Evolutionary conservation across 805 yeast species (phyloP), one percentile per base, ranked within the genome.

Genomic region (Zygosaccharomyces siamensis): DNA sequence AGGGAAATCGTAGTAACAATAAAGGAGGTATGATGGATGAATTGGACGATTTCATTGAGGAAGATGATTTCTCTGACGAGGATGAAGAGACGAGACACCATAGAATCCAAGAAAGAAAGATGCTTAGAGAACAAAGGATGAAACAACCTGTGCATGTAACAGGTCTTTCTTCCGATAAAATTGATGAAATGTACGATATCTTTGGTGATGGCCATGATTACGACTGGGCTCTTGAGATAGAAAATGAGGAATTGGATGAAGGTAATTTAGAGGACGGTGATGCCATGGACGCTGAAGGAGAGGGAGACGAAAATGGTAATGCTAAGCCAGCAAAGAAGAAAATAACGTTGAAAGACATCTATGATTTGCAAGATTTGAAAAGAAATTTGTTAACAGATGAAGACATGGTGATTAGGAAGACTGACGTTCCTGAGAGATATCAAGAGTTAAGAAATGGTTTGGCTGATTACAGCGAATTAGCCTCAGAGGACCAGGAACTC

Each of bases 171-270:
- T 84, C 93, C 47, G 98, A 93, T 60, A 87, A 88, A 64, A 79
- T 92, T 55, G 93, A 89, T 61, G 97, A 92, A 67, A 79, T 93
- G 63, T 89, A 83, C 61, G 99, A 93, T 65, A 88, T 93, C 11
- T 93, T 93, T 64, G 99, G 99, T 56, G 95, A 89, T 66, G 99
- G 99, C 45, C 89, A 83, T 55, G 97, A 92, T 62, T 93, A 93
- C 68, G 97, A 88, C 49, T 93, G 99, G 98, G 99, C 99, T 10
- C 73, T 93, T 47, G 97, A 89, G 61, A 93, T 88, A 26, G 97
- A 90, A 69, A 81, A 79, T 52, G 84, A 78, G 56, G 83, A 77
- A 43, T 79, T 71, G 24, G 80, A 79, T 30, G 52, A 51, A 28
- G 50, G 52, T 20, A 67, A 71, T 49, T 82, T 79, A n/a, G 77